Percentiles rank a stretch among this genome's conserved stretches.
These are phyloP conservation scores for Dispira parvispora DNA, from an alignment of 192 early-diverging fungal species.

Conservation along the genomic window DNA sequence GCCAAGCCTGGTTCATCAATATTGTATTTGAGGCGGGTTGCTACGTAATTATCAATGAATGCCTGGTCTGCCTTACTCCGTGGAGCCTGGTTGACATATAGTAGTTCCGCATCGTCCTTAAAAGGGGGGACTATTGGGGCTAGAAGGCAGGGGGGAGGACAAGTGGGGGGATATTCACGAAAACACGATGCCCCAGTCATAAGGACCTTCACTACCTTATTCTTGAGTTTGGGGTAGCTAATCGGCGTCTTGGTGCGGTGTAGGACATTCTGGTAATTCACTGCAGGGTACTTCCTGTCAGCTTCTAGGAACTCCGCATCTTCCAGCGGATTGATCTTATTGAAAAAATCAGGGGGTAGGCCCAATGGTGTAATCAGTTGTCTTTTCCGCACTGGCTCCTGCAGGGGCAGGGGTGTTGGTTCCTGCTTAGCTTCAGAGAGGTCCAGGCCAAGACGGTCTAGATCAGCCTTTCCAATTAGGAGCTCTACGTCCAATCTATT, in stretches of 20 bases:
- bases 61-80: conserved; percentile 1
- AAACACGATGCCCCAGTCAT: background rate
- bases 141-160: background rate
- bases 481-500: background rate
- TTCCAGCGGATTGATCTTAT: background rate
- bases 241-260: background rate
- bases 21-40: background rate
- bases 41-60: background rate
- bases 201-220: background rate
- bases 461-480: background rate
- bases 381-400: background rate
- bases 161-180: conserved; percentile 2
- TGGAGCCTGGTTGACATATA: conserved; percentile 1
- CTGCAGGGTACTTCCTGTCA: background rate
- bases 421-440: background rate
- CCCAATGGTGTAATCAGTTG: background rate
- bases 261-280: background rate
- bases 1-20: conserved; percentile 3
- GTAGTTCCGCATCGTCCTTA: background rate
- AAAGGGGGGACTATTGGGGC: background rate
- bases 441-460: background rate
- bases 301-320: background rate
- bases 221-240: too few species aligned
- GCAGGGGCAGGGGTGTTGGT: background rate
- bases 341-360: background rate